Evolutionary conservation across 2,329 filamentous ascomycete genomes (phyloP), one percentile per base, ranked within the genome.

Genomic region (Ceratocystis albifundus): DNA sequence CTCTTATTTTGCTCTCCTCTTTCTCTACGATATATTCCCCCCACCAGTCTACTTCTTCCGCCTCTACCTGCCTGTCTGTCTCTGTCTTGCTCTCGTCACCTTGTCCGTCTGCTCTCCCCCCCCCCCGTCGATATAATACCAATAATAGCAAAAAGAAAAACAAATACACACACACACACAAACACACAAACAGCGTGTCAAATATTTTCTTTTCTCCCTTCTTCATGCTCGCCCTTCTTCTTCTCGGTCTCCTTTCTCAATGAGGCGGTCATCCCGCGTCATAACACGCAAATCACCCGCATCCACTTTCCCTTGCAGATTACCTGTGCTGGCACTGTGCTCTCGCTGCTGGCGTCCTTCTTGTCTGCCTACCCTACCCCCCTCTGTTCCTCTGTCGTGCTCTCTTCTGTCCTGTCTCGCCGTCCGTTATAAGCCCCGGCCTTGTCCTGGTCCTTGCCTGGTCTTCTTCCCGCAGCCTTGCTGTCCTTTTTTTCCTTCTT

Each of bases 271-370:
- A 57, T 57, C 22, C 25, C 50, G 50, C 32, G 50, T 57, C 32
- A n/a, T 50, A 22, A 44, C 62, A 57, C 22, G 50, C 48, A 55
- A 65, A 41, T 22, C 46, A 36, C 20, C 62, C 25, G 62, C 45
- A 50, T 50, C 46, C 62, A 32, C 46, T 36, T 64, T 64, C 36
- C 12, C 36, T 41, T 12, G 36, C 10, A 41, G 36, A 41, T 12
- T 41, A 41, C 10, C 36, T 41, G 36, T 41, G 36, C 36, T 32
- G 30, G 10, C 10, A 8, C 36, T 41, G 36, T 41, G 36, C 36
- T 10, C 36, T 10, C 36, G 10, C 10, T 41, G 10, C 36, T 41
- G 36, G 36, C 36, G 36, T 3, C 36, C 36, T 41, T 10, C 10
- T 41, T 41, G 36, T 0, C 36, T 12, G 36, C 8, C 10, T 41